Conservation (phyloP, 164 flowering plant species). For the Chloranthus sessilifolius region DNA sequence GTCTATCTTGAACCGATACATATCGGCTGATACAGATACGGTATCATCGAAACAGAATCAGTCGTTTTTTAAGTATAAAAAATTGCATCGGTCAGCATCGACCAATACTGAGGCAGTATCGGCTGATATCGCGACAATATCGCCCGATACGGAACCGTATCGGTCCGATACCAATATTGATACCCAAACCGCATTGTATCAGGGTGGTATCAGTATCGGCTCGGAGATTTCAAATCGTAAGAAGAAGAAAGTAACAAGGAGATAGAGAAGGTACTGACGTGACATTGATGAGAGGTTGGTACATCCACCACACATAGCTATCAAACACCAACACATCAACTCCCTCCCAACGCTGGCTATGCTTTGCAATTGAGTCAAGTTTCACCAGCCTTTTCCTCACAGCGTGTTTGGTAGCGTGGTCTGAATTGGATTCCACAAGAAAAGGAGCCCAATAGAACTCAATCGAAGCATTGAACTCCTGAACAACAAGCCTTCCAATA, state of each 20-base stretch:
- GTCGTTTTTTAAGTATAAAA: too few species aligned
- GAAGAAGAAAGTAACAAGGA: not conserved
- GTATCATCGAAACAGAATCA: too few species aligned
- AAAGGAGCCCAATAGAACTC: conserved; percentile 96
- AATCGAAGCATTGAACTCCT: conserved; percentile 75
- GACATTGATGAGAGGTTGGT: conserved; percentile 74
- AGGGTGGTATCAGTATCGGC: too few species aligned
- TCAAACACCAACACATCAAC: conserved; percentile 74
- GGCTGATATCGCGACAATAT: too few species aligned
- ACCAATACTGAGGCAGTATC: too few species aligned
- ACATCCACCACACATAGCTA: conserved; percentile 98
- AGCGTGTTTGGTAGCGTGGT: conserved; percentile 80
- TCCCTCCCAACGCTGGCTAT: conserved; percentile 70
- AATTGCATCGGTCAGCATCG: too few species aligned
- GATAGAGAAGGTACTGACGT: conserved; percentile 40
- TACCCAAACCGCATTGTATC: too few species aligned
- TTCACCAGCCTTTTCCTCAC: conserved; percentile 62
- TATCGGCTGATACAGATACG: too few species aligned
- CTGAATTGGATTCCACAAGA: conserved; percentile 86
- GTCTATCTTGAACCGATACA: too few species aligned
- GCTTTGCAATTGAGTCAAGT: conserved; percentile 76
- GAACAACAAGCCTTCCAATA: conserved; percentile 4
- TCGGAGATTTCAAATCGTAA: not conserved
- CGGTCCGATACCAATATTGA: too few species aligned
- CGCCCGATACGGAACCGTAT: too few species aligned